phyloP scores from a whole-genome alignment of 2,329 filamentous ascomycete genomes.

The Epichloe gansuensis region DNA sequence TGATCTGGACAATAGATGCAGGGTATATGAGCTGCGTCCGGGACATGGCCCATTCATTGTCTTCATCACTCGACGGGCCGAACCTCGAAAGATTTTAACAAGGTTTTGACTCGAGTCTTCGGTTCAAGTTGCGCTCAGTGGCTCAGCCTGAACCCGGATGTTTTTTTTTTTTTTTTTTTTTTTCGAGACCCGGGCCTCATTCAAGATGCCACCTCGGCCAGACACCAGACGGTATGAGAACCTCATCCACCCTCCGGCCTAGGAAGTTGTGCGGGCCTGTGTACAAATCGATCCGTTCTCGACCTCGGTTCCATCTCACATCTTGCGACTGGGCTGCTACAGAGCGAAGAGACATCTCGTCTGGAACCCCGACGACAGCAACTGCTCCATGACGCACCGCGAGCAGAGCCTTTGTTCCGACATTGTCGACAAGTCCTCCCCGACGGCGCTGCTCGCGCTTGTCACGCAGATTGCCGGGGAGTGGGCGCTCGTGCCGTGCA shows the following conservation, averaged over 20 bases:
- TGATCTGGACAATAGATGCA: too few species aligned
- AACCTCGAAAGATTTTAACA: too few species aligned
- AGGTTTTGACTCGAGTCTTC: too few species aligned
- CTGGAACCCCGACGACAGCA: background rate
- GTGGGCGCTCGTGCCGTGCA: background rate
- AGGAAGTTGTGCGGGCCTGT: background rate
- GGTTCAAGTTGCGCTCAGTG: too few species aligned
- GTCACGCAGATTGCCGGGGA: background rate
- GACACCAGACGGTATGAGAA: background rate
- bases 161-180: too few species aligned
- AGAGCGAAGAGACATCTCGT: background rate
- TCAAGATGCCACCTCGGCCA: background rate
- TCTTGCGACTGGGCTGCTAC: background rate
- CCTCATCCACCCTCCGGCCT: background rate
- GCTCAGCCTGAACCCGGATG: too few species aligned
- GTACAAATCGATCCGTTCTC: background rate
- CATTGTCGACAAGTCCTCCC: background rate
- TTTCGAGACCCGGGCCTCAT: too few species aligned
- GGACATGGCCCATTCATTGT: too few species aligned
- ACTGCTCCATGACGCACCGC: background rate
- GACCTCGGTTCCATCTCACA: background rate
- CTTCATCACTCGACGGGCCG: too few species aligned
- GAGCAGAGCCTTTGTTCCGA: background rate
- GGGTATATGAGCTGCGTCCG: too few species aligned
- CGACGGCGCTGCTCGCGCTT: background rate